Base-by-base conservation (phyloP, 495 filamentous ascomycete species). In the Penicillium lividum region DNA sequence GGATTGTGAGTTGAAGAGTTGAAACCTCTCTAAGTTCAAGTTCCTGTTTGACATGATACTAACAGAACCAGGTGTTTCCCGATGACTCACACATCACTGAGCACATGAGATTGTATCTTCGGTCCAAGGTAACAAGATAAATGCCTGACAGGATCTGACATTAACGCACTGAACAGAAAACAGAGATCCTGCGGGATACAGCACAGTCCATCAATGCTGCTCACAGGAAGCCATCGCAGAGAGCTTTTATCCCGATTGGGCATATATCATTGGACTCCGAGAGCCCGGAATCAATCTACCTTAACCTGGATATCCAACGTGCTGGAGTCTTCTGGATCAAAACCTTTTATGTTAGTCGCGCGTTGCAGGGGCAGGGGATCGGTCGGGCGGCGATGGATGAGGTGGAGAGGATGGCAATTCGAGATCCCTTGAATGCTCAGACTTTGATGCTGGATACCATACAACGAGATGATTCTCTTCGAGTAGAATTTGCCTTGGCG, bases 261-360 rank as follows among this genome's bases (percentile, higher is more conserved):
- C 70, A 73, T 25, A 69, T 73, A 16, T 71, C 68, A 6, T 34
- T 73, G 2, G 70, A 73, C 40, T 53, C 64, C 1, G 43, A 56
- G 8, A 63, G 64, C 33, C 30, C 49, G 10, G 61, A 66, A 8
- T 52, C 58, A 7, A 61, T 61, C 30, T 31, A 51, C 15, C 5
- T 68, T 38, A 58, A 60, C 13, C 46, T 68, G 3, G 55, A 66
- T 25, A 27, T 68, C 6, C 64, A 68, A 6, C 40, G 53, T 0
- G 53, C 51, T 9, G 56, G 57, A 3, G 44, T 68, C 18, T 68
- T 69, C 16, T 71, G 68, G 63, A 61, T 73, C 10, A 71, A 69
- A 31, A 57, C 62, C 9, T 71, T 73, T 28, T 73, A 66, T 18
- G 56, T 73, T 0, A 30, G 40, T 1, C 62, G 49, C 4, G 31